Percentiles rank a stretch among this genome's conserved stretches.
These are phyloP conservation scores for Endocalyx cinctus DNA, from an alignment of 2,329 filamentous ascomycete genomes.

Conservation along the genomic window DNA sequence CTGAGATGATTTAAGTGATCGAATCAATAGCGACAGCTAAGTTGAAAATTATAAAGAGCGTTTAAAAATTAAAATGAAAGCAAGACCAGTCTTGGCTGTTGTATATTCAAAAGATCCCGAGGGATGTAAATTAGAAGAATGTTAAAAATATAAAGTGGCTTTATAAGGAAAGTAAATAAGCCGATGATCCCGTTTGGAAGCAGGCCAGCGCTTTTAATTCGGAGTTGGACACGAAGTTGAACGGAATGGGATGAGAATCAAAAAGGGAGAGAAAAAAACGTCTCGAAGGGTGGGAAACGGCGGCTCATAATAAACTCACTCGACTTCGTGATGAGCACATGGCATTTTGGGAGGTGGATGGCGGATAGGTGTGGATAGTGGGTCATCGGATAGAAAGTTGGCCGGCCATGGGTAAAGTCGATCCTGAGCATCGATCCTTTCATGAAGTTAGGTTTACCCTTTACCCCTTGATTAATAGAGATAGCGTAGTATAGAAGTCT, in stretches of 20 bases:
- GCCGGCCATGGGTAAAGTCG: conserved; percentile 21
- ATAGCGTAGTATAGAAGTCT: too few relatives aligned
- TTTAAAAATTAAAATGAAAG: conserved; percentile 19
- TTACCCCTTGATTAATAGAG: too few relatives aligned
- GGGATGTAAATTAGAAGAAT: conserved; percentile 30
- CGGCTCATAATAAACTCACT: conserved; percentile 23
- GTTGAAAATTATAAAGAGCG: conserved; percentile 14
- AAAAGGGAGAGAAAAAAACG: conserved; percentile 22
- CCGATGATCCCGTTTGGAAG: conserved; percentile 37
- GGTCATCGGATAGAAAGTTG: conserved; percentile 27
- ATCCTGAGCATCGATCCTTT: conserved; percentile 19
- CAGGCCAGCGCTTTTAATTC: conserved; percentile 47
- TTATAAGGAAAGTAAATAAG: conserved; percentile 31
- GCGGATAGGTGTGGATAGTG: conserved; percentile 12
- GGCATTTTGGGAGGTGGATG: too few relatives aligned
- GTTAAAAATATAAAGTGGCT: conserved; percentile 22
- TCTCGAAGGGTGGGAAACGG: conserved; percentile 21
- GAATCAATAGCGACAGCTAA: conserved; percentile 13
- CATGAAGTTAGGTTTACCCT: too few relatives aligned
- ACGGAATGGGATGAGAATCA: conserved; percentile 26
- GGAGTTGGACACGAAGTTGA: conserved; percentile 24
- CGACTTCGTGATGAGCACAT: conserved; percentile 12
- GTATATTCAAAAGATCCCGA: conserved; percentile 20
- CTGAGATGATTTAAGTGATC: too few relatives aligned
- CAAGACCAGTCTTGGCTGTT: conserved; percentile 36